These are phyloP conservation scores for Stemphylium beticola DNA, from an alignment of 2,329 filamentous ascomycete genomes.

Conservation along the genomic window DNA sequence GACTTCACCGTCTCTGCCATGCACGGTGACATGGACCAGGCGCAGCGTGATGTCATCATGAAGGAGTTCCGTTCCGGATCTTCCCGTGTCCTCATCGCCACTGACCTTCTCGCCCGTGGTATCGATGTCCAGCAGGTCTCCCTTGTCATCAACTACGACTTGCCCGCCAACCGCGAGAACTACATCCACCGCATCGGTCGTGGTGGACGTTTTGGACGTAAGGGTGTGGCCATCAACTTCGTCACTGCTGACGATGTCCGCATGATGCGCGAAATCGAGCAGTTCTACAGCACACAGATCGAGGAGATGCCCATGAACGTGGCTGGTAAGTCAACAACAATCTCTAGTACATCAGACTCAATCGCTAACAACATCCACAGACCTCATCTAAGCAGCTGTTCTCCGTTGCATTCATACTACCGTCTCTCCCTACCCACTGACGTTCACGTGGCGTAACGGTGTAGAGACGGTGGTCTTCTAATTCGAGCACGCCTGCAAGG, in stretches of 20 bases:
- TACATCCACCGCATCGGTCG: constrained; percentile 99
- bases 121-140: constrained; percentile 99
- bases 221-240: constrained; percentile 99
- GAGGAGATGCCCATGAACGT: constrained; percentile 99
- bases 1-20: constrained; percentile 99
- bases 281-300: constrained; percentile 99
- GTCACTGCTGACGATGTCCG: constrained; percentile 98
- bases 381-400: constrained; percentile 49
- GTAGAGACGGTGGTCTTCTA: constrained; percentile 39
- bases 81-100: constrained; percentile 97
- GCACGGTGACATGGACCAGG: constrained; percentile 99
- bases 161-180: constrained; percentile 99
- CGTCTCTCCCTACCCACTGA: constrained; percentile 33
- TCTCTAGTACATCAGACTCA: not conserved
- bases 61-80: constrained; percentile 99
- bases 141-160: constrained; percentile 99
- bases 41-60: constrained; percentile 98
- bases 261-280: constrained; percentile 99
- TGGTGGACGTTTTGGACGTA: constrained; percentile 99
- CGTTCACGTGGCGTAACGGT: constrained; percentile 32
- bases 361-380: constrained; percentile 27
- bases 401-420: constrained; percentile 29
- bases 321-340: constrained; percentile 59
- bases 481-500: constrained; percentile 43
- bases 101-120: constrained; percentile 96